Conservation (phyloP, 371 early-diverging fungal genomes). For the Mucor velutinosus region DNA sequence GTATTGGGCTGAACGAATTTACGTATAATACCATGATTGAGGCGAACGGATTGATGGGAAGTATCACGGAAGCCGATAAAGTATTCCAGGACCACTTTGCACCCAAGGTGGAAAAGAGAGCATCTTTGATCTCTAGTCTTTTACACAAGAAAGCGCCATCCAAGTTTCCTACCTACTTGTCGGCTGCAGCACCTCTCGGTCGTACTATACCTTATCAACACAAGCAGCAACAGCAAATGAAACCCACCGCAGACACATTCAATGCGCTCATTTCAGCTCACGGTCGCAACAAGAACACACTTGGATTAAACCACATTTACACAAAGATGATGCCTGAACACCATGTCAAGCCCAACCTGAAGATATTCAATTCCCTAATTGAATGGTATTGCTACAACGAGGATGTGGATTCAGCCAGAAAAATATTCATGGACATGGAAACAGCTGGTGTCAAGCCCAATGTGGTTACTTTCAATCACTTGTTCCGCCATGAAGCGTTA, state of each 20-base stretch:
- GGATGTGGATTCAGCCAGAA: slow-evolving; percentile 36
- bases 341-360: slow-evolving; percentile 24
- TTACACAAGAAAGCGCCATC: not conserved
- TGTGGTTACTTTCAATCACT: slow-evolving; percentile 40
- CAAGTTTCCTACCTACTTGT: not conserved
- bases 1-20: slow-evolving; percentile 31
- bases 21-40: slow-evolving; percentile 46
- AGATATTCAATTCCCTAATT: slow-evolving; percentile 39
- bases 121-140: slow-evolving; percentile 7
- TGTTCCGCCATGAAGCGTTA: slow-evolving; percentile 46
- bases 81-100: slow-evolving; percentile 30
- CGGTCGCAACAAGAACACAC: slow-evolving; percentile 36
- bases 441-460: slow-evolving; percentile 34
- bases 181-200: slow-evolving; percentile 13
- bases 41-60: slow-evolving; percentile 40
- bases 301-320: slow-evolving; percentile 34
- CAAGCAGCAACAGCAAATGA: not conserved
- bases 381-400: slow-evolving; percentile 41
- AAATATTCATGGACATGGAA: slow-evolving; percentile 46
- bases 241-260: slow-evolving; percentile 38
- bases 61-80: slow-evolving; percentile 33
- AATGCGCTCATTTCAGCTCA: slow-evolving; percentile 45
- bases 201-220: slow-evolving; percentile 12
- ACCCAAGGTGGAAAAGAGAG: not conserved
- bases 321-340: slow-evolving; percentile 39